Percentiles rank a stretch among this genome's conserved stretches.
Conservation (phyloP, 2,329 filamentous ascomycete genomes). For the Alternaria triticina region DNA sequence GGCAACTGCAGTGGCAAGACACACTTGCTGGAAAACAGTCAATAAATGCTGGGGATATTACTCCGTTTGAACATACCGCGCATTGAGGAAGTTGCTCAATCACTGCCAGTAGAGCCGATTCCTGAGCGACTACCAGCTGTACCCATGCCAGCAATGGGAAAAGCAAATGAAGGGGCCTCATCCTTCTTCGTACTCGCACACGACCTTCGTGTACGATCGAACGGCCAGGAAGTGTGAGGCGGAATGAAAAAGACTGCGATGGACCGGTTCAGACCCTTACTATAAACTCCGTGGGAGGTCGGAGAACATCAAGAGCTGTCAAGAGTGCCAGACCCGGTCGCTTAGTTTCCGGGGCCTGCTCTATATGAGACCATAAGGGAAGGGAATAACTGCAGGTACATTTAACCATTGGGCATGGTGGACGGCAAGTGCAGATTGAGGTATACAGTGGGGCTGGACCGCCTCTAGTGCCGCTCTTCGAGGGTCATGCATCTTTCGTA, state of each 20-base stretch:
- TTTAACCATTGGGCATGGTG: conserved; percentile 2
- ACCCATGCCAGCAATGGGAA: conserved; percentile 22
- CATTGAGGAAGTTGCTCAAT: conserved; percentile 23
- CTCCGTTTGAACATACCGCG: conserved; percentile 20
- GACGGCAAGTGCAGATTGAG: conserved; percentile 7
- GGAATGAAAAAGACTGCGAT: neutral
- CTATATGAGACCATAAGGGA: conserved; percentile 8
- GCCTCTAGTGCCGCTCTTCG: conserved; percentile 3
- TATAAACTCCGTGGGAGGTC: neutral
- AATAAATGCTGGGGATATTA: neutral
- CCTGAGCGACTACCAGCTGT: conserved; percentile 22
- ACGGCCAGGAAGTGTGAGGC: neutral
- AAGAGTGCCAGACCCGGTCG: neutral
- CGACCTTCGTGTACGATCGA: neutral
- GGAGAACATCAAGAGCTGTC: conserved; percentile 9
- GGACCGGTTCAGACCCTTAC: neutral
- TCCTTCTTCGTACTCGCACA: conserved; percentile 9
- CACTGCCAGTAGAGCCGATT: conserved; percentile 12
- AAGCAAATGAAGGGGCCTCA: conserved; percentile 23
- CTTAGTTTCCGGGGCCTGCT: neutral
- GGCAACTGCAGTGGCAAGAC: conserved; percentile 13
- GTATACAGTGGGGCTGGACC: conserved; percentile 4
- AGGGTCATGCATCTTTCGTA: conserved; percentile 6
- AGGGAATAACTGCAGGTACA: conserved; percentile 4
- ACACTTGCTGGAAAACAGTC: conserved; percentile 19